Conservation (phyloP, 768 basidiomycete genomes). For the Phaffia australis region DNA sequence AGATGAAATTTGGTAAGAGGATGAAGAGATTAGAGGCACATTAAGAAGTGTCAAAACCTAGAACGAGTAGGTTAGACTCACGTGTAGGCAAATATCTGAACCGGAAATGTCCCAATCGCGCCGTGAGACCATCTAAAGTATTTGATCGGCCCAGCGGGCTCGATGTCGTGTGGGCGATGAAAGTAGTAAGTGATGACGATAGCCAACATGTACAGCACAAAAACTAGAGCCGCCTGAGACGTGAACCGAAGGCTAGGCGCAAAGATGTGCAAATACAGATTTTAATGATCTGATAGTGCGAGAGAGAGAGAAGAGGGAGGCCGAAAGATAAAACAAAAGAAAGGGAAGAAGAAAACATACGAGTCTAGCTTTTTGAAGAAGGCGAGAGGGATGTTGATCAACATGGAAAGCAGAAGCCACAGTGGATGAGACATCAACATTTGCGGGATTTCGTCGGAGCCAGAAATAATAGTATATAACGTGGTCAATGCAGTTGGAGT, state of each 20-base stretch:
- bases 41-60: slow-evolving; percentile 10
- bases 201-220: slow-evolving; percentile 38
- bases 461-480: slow-evolving; percentile 53
- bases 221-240: slow-evolving; percentile 22
- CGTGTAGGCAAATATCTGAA: slow-evolving; percentile 43
- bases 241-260: slow-evolving; percentile 19
- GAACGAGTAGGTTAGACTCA: slow-evolving; percentile 11
- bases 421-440: slow-evolving; percentile 48
- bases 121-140: slow-evolving; percentile 16
- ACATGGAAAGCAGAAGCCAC: slow-evolving; percentile 73
- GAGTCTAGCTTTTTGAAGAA: slow-evolving; percentile 26
- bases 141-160: slow-evolving; percentile 55
- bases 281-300: neutral
- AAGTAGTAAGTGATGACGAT: slow-evolving; percentile 75
- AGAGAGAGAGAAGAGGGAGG: neutral
- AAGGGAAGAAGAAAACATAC: neutral
- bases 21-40: slow-evolving; percentile 11
- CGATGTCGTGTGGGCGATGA: slow-evolving; percentile 52
- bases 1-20: slow-evolving; percentile 4
- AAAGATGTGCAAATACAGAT: neutral
- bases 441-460: slow-evolving; percentile 40
- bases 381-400: slow-evolving; percentile 39
- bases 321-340: neutral
- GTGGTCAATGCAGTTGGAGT: slow-evolving; percentile 52
- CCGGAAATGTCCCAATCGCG: slow-evolving; percentile 27